phyloP scores from a whole-genome alignment of 2,329 filamentous ascomycete genomes.

The Ophiostoma sp. region DNA sequence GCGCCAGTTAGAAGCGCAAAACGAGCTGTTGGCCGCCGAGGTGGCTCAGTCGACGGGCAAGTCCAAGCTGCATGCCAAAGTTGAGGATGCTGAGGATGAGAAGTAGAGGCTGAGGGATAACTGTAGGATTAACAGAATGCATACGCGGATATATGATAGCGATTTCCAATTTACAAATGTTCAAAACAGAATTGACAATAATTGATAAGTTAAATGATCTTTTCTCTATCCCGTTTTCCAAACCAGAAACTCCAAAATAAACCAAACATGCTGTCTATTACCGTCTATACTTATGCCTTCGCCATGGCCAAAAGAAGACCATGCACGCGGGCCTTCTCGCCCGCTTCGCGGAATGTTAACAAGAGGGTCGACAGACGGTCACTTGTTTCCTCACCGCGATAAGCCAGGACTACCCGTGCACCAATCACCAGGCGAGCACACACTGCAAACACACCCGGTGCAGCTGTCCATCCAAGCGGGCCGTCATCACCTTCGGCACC shows the following conservation, averaged over 20 bases:
- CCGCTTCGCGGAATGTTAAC: slow-evolving; percentile 8
- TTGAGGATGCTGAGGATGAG: not conserved
- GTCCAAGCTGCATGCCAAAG: not conserved
- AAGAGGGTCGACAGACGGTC: slow-evolving; percentile 21
- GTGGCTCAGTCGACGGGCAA: slow-evolving; percentile 39
- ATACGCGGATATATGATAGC: not conserved
- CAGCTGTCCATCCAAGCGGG: slow-evolving; percentile 70
- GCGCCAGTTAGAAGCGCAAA: slow-evolving; percentile 60
- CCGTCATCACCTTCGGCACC: slow-evolving; percentile 53
- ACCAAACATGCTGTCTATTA: not conserved
- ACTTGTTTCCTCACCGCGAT: not conserved
- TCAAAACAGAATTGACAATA: not conserved
- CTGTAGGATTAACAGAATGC: not conserved
- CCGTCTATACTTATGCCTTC: not conserved
- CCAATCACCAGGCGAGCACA: slow-evolving; percentile 50
- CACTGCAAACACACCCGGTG: slow-evolving; percentile 65
- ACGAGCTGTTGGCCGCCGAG: slow-evolving; percentile 57
- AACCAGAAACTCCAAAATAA: not conserved
- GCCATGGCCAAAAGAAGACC: slow-evolving; percentile 29
- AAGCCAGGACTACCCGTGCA: slow-evolving; percentile 39
- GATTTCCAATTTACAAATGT: not conserved
- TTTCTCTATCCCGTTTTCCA: not conserved
- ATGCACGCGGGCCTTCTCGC: slow-evolving; percentile 26
- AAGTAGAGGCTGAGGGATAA: not conserved
- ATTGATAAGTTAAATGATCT: not conserved